phyloP scores from a whole-genome alignment of 2,329 filamentous ascomycete species.

The Didymella lethalis region DNA sequence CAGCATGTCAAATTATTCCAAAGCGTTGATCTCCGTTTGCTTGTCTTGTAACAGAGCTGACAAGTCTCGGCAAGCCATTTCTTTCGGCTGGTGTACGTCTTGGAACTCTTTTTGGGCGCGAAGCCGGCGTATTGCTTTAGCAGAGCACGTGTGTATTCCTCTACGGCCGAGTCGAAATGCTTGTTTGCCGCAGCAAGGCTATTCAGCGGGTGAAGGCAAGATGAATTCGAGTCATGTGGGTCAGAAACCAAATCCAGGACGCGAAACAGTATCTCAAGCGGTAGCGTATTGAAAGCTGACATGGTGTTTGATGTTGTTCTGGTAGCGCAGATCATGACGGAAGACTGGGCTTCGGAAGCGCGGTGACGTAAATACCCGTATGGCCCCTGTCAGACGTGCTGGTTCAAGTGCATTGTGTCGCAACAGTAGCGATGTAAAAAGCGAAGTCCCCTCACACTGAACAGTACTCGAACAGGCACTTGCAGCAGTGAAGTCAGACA shows the following conservation, averaged over 20 bases:
- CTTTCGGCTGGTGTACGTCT: conserved; percentile 29
- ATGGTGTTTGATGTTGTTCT: conserved; percentile 16
- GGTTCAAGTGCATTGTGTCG: background rate
- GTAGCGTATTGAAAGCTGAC: conserved; percentile 32
- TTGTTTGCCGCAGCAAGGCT: conserved; percentile 35
- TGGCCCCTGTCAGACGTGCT: background rate
- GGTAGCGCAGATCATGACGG: conserved; percentile 3
- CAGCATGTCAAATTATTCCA: conserved; percentile 37
- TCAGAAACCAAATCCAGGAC: conserved; percentile 35
- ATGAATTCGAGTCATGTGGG: conserved; percentile 8
- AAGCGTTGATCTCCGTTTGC: conserved; percentile 35
- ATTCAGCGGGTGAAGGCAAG: conserved; percentile 31
- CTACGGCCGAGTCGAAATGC: conserved; percentile 34
- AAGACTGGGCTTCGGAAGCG: background rate
- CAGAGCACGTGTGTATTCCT: conserved; percentile 42
- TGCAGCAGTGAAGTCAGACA: background rate
- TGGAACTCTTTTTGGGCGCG: conserved; percentile 25
- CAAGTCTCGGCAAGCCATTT: conserved; percentile 41
- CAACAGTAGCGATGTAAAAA: background rate
- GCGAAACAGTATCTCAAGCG: conserved; percentile 40
- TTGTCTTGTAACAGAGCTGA: conserved; percentile 39
- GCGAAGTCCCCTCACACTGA: background rate
- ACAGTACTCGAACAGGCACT: background rate
- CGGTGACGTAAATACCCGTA: conserved; percentile 1
- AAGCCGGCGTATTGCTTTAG: conserved; percentile 36